Evolutionary conservation across 1,284 basidiomycete genomes (phyloP).

Genomic region (Hemileia vastatrix): DNA sequence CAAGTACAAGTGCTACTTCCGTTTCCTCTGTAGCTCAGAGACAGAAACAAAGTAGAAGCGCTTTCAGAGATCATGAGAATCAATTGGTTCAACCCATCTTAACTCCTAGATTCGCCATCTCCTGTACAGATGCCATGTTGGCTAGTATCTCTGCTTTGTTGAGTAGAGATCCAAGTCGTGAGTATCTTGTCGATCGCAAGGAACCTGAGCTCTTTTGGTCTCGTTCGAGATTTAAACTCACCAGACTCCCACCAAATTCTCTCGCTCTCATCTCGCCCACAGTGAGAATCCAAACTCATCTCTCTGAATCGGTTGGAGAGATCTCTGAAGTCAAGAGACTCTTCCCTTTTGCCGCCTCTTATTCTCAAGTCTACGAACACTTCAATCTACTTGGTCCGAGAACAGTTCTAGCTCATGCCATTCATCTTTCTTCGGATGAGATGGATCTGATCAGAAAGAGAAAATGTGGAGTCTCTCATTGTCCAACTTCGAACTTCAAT

Average conservation of each 20-base stretch:
- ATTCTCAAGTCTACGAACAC: constrained; percentile 62
- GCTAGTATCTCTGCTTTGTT: constrained; percentile 54
- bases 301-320: constrained; percentile 75
- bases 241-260: constrained; percentile 45
- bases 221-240: background rate
- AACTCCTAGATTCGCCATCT: constrained; percentile 90
- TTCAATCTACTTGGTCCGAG: constrained; percentile 64
- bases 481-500: constrained; percentile 80
- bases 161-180: constrained; percentile 29
- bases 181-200: background rate
- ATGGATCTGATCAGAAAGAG: constrained; percentile 59
- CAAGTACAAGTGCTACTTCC: background rate
- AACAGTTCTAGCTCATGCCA: constrained; percentile 83
- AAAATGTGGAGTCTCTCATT: constrained; percentile 75
- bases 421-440: constrained; percentile 65
- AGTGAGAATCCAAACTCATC: constrained; percentile 81
- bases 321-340: constrained; percentile 58
- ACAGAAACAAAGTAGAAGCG: background rate
- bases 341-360: constrained; percentile 50
- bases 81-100: constrained; percentile 74
- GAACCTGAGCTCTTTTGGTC: background rate
- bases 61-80: constrained; percentile 1
- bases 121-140: constrained; percentile 71
- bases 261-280: too few species aligned
- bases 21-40: background rate